A percentile compares a stretch with the other conserved stretches of the same genome.
These are phyloP conservation scores for Zangia roseola DNA, from an alignment of 768 basidiomycete genomes.

Conservation along the genomic window DNA sequence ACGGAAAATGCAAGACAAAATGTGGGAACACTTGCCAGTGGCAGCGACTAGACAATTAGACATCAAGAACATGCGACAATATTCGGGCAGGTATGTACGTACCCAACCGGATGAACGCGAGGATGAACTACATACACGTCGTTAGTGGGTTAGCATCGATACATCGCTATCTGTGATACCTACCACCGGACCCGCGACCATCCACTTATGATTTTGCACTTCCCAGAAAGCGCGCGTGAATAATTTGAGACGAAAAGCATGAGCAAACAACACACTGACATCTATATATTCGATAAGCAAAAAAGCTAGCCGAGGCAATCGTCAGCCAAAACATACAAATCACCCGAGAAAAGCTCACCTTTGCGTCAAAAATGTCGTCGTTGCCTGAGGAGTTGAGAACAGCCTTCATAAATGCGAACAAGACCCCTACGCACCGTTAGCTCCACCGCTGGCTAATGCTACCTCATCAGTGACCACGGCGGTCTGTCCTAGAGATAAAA, in stretches of 20 bases:
- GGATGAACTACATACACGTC: constrained; percentile 5
- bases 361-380: constrained; percentile 26
- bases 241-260: neutral
- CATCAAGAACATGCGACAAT: neutral
- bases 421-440: constrained; percentile 16
- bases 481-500: neutral
- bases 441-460: constrained; percentile 16
- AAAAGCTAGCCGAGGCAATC: constrained; percentile 15
- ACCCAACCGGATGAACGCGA: constrained; percentile 22
- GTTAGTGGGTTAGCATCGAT: neutral
- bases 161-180: neutral
- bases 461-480: neutral
- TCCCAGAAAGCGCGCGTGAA: neutral
- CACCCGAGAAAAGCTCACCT: neutral
- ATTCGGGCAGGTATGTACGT: neutral
- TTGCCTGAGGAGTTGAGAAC: constrained; percentile 18
- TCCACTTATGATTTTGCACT: constrained; percentile 15
- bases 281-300: constrained; percentile 26
- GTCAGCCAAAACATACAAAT: neutral
- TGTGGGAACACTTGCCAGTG: constrained; percentile 8
- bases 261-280: constrained; percentile 7
- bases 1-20: neutral
- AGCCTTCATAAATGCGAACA: neutral
- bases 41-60: constrained; percentile 13
- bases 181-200: constrained; percentile 20